Evolutionary conservation across 2,329 filamentous ascomycete genomes (phyloP).

Genomic region (Trichophyton mentagrophytes): DNA sequence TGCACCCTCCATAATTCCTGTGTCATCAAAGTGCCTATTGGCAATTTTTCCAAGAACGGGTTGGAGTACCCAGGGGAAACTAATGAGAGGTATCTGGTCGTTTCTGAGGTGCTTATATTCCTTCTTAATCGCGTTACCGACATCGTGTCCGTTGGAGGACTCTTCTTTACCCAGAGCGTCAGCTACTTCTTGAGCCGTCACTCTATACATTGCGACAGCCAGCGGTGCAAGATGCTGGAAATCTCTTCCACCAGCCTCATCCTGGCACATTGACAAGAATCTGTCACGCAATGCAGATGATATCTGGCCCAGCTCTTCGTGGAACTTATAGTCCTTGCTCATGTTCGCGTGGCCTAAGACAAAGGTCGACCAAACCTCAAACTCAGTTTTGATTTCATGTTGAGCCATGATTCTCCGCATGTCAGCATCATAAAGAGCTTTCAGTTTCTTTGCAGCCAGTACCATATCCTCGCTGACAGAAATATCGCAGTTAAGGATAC

Average conservation of each 20-base stretch:
- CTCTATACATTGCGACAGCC: conserved; percentile 74
- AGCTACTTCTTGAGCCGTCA: conserved; percentile 60
- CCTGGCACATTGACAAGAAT: conserved; percentile 54
- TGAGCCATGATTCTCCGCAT: conserved; percentile 74
- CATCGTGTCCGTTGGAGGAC: conserved; percentile 10
- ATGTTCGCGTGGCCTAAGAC: conserved; percentile 61
- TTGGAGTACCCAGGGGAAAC: conserved; percentile 85
- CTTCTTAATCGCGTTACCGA: conserved; percentile 9
- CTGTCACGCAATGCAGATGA: conserved; percentile 53
- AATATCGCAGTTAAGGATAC: conserved; percentile 53
- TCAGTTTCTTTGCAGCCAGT: conserved; percentile 51
- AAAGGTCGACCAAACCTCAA: conserved; percentile 84
- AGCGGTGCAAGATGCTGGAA: conserved; percentile 54
- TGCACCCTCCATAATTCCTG: conserved; percentile 9
- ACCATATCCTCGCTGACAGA: conserved; percentile 44
- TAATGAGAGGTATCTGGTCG: conserved; percentile 61
- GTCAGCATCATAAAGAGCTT: conserved; percentile 62
- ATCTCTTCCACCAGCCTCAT: conserved; percentile 49
- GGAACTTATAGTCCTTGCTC: conserved; percentile 68
- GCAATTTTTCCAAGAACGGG: conserved; percentile 59
- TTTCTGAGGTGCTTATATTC: conserved; percentile 16
- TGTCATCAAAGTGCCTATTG: conserved; percentile 26
- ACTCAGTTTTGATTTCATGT: conserved; percentile 71
- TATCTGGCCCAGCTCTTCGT: conserved; percentile 66
- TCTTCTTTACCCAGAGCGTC: conserved; percentile 41